Evolutionary conservation across 129 eudicot genomes (phyloP).

Genomic region (Lonicera japonica): DNA sequence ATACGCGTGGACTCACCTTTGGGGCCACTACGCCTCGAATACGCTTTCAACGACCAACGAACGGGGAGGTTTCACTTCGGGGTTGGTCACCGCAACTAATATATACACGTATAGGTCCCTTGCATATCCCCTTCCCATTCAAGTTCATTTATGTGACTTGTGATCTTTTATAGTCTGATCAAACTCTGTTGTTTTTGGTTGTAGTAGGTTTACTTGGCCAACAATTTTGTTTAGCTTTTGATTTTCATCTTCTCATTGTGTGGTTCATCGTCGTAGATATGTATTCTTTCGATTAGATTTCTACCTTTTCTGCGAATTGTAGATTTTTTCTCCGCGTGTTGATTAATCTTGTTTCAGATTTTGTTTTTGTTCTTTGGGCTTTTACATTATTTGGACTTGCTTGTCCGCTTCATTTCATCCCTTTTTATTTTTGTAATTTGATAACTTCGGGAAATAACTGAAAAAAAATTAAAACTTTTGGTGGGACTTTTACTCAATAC

Average conservation of each 20-base stretch:
- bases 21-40: conserved; percentile 88
- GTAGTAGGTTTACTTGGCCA: not conserved
- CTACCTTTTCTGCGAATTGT: too few relatives aligned
- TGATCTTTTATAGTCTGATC: too few relatives aligned
- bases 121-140: not conserved
- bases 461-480: too few relatives aligned
- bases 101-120: not conserved
- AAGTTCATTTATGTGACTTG: not conserved
- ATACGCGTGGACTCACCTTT: conserved; percentile 86
- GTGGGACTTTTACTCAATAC: too few relatives aligned
- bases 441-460: too few relatives aligned
- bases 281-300: too few relatives aligned
- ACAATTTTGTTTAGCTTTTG: not conserved
- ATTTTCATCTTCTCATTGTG: not conserved
- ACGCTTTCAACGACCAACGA: conserved; percentile 76
- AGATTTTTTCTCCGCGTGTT: too few relatives aligned
- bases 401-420: too few relatives aligned
- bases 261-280: not conserved
- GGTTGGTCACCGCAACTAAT: conserved; percentile 74
- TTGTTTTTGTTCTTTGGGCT: too few relatives aligned
- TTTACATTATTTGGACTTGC: too few relatives aligned
- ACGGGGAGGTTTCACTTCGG: conserved; percentile 90
- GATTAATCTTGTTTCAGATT: too few relatives aligned
- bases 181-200: not conserved
- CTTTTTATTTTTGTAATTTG: too few relatives aligned